Base-by-base conservation (phyloP, 2,329 filamentous ascomycete genomes). In the Orbilia blumenaviensis region DNA sequence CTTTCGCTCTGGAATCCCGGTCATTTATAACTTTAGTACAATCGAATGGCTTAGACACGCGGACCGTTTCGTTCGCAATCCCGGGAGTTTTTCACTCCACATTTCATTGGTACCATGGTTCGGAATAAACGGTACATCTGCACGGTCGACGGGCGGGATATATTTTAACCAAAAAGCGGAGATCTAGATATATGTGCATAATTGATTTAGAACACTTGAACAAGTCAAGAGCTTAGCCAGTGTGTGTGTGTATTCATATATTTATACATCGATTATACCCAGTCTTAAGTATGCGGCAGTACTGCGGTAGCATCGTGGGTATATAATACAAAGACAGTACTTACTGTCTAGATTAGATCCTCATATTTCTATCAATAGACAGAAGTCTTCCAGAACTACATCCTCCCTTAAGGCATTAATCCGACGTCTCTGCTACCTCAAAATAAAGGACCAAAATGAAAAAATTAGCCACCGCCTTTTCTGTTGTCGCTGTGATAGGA, bases 51-150 rank as follows among this genome's bases (percentile, higher is more conserved):
- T 18, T 3, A 32, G 12, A 10, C 29, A 14, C 34, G 34, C 36
- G 36, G 54, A 61, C 54, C 36, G 54, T 29, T 44, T n/a, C 54
- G 54, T 38, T 44, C 42, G 34, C 36, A 44, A 14, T 61, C 34
- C 54, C 36, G 21, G 34, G 12, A 14, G 6, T 25, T 18, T 41
- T n/a, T n/a, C n/a, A n/a, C n/a, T 44, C 41, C 18, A 61, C 54
- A 3, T 25, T 41, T 41, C n/a, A n/a, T 8, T 9, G 16, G 4
- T 61, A 61, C 54, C 54, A 61, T 61, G 54, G 54, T 27, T 61
- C 36, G 18, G 9, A 23, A 21, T 23, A 9, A 18, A 23, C 3
- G 23, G 3, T 10, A 18, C 16, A 10, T 41, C 12, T 16, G 12
- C n/a, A n/a, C 38, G n/a, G 12, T 41, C 16, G 12, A 12, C 16